These are phyloP conservation scores for Sclerotinia spermophila DNA, from an alignment of 2,329 filamentous ascomycete genomes.

Conservation along the genomic window DNA sequence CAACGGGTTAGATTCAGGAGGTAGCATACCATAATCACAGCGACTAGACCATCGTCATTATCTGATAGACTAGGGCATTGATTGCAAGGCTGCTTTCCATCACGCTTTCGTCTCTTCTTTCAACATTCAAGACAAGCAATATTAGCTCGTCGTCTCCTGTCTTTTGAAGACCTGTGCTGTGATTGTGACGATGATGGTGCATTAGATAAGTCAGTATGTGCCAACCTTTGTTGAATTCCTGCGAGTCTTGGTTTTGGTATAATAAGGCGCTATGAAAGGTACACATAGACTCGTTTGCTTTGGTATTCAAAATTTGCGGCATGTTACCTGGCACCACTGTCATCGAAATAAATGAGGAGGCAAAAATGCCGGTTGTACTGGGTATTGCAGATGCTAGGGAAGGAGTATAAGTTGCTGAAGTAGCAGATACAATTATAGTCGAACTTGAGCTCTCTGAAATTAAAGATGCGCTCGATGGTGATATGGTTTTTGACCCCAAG, in stretches of 20 bases:
- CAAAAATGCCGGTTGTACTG: background rate
- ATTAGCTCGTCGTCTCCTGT: too few species aligned
- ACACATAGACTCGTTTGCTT: constrained; percentile 19
- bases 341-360: constrained; percentile 4
- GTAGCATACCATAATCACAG: too few species aligned
- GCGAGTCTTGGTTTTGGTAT: background rate
- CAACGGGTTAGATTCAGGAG: too few species aligned
- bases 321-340: background rate
- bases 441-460: background rate
- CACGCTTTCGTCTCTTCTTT: too few species aligned
- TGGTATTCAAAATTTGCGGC: constrained; percentile 6
- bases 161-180: too few species aligned
- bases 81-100: too few species aligned
- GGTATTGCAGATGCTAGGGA: background rate
- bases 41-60: too few species aligned
- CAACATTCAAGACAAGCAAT: too few species aligned
- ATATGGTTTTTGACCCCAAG: background rate
- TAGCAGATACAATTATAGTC: background rate
- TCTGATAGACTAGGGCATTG: too few species aligned
- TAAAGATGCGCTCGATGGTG: background rate
- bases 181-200: too few species aligned
- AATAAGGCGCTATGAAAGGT: constrained; percentile 21
- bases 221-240: too few species aligned
- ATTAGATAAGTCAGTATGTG: too few species aligned
- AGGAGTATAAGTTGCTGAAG: background rate